Conservation (phyloP, 345 rosid genomes). For the Aquilaria yunnanensis region DNA sequence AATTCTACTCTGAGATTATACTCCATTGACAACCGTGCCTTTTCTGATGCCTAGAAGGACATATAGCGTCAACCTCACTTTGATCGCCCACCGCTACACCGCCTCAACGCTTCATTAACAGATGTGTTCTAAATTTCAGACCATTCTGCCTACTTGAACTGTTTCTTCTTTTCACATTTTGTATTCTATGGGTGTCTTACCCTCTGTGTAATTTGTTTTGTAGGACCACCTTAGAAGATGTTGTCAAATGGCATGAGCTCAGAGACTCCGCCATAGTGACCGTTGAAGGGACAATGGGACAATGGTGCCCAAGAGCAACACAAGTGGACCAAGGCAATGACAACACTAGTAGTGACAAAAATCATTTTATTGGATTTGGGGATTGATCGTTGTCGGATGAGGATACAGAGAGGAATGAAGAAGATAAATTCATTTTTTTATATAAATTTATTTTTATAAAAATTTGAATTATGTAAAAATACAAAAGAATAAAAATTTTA, state of each 20-base stretch:
- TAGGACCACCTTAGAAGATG: conserved; percentile 96
- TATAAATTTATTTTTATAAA: no score
- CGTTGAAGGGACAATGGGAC: no score
- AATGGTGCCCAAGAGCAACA: no score
- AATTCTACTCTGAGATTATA: conserved; percentile 52
- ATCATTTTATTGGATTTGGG: no score
- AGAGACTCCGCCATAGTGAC: no score
- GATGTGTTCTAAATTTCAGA: conserved; percentile 21
- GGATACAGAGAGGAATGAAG: no score
- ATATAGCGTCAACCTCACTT: conserved; percentile 48
- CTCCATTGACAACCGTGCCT: conserved; percentile 58
- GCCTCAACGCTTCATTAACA: conserved; percentile 62
- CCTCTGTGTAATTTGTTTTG: conserved; percentile 9
- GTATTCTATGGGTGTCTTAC: neutral
- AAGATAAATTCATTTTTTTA: no score
- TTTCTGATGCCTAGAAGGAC: conserved; percentile 82
- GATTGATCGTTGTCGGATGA: no score
- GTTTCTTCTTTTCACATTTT: neutral
- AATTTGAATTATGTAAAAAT: no score
- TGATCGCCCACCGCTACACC: conserved; percentile 31
- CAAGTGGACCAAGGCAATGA: no score
- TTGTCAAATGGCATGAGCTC: conserved; percentile 32
- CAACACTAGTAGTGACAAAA: no score
- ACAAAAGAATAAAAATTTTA: no score
- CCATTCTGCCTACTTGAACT: conserved; percentile 9